Evolutionary conservation across 352 stramenopile species (phyloP).

Genomic region (Pythium periplocum): DNA sequence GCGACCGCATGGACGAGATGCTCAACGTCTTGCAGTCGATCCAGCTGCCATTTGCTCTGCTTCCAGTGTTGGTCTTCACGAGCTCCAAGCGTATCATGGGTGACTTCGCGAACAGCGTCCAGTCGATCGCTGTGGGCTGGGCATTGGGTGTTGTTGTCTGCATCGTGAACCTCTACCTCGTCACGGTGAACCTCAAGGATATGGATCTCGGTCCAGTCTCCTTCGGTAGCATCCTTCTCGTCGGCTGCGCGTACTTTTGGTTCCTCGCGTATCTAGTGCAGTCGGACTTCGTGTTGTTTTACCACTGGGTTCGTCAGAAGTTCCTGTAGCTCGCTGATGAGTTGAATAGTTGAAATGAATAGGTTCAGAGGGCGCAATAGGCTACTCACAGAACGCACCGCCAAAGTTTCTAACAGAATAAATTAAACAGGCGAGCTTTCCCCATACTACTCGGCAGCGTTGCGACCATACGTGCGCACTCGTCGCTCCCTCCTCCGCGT

Average conservation of each 20-base stretch:
- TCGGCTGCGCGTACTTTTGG: slow-evolving; percentile 56
- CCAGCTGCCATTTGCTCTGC: slow-evolving; percentile 88
- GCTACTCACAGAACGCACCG: too few relatives aligned
- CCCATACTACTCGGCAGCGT: slow-evolving; percentile 44
- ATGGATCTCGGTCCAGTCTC: slow-evolving; percentile 33
- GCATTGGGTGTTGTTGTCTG: slow-evolving; percentile 53
- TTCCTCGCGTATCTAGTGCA: slow-evolving; percentile 68
- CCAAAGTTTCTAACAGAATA: too few relatives aligned
- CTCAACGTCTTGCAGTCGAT: slow-evolving; percentile 92
- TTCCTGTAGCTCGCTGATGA: slow-evolving; percentile 1
- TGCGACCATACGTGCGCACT: slow-evolving; percentile 68
- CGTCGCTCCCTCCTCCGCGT: slow-evolving; percentile 45
- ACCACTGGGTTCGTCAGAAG: slow-evolving; percentile 19
- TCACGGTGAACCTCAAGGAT: slow-evolving; percentile 55
- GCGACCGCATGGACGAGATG: slow-evolving; percentile 85
- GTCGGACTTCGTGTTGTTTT: slow-evolving; percentile 28
- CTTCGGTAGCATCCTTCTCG: slow-evolving; percentile 22
- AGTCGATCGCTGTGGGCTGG: slow-evolving; percentile 48
- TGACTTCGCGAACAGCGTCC: slow-evolving; percentile 49
- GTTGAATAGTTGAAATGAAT: too few relatives aligned
- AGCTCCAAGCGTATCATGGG: slow-evolving; percentile 80
- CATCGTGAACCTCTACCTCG: slow-evolving; percentile 74
- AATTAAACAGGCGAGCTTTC: too few relatives aligned
- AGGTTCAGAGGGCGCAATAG: too few relatives aligned
- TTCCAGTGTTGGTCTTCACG: slow-evolving; percentile 88